Conservation (phyloP, 1,139 yeast genomes). For the Meyerozyma athensensis region DNA sequence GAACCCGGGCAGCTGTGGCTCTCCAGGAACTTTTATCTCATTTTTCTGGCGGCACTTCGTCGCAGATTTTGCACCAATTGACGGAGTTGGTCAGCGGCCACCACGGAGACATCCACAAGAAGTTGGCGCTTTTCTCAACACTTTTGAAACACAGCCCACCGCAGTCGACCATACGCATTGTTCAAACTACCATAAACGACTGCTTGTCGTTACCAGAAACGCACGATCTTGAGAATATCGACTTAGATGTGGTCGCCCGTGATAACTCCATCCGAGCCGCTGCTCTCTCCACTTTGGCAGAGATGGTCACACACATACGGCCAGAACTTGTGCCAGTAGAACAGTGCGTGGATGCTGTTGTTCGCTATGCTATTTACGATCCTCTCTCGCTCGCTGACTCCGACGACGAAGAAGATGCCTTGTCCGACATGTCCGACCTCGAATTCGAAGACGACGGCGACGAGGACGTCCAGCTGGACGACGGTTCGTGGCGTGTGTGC, state of each 20-base stretch:
- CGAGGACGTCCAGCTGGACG: constrained; percentile 24
- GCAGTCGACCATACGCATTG: neutral
- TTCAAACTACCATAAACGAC: neutral
- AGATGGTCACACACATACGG: constrained; percentile 19
- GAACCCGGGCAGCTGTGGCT: constrained; percentile 53
- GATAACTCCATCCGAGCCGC: constrained; percentile 43
- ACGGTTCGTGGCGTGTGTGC: constrained; percentile 69
- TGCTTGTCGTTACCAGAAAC: constrained; percentile 20
- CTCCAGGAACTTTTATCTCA: constrained; percentile 44
- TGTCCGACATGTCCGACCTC: constrained; percentile 26
- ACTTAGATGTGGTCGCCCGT: constrained; percentile 33
- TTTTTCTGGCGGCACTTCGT: constrained; percentile 12
- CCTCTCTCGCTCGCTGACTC: constrained; percentile 42
- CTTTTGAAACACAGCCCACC: neutral
- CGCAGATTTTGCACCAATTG: constrained; percentile 7
- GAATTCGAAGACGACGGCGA: constrained; percentile 36
- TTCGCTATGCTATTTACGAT: constrained; percentile 47
- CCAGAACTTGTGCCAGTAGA: constrained; percentile 9
- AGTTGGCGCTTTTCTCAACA: constrained; percentile 4
- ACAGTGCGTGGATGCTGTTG: constrained; percentile 28
- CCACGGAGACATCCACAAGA: constrained; percentile 1
- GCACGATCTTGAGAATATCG: constrained; percentile 42
- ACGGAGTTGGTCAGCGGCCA: constrained; percentile 8
- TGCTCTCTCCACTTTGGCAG: constrained; percentile 38
- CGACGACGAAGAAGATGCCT: constrained; percentile 37